Base-by-base conservation (phyloP, 345 rosid species). In the Sonneratia alba region DNA sequence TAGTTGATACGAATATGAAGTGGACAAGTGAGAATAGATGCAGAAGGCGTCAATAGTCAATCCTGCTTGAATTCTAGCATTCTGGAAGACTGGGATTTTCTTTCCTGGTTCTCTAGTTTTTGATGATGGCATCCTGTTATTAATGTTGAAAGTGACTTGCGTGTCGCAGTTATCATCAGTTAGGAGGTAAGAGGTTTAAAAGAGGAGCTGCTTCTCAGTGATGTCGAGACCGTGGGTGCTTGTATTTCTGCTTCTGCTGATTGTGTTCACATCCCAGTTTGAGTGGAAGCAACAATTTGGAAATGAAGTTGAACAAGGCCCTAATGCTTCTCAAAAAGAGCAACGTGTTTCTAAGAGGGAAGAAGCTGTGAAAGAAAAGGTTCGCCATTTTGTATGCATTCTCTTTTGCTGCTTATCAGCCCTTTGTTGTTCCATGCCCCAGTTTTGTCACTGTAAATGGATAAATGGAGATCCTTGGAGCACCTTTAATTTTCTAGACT, bases 251-350 rank as follows among this genome's bases (percentile, higher is more conserved):
- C 81, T 91, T 16, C 72, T 91, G 74, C 63, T 91, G 59, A 77
- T 91, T 45, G 85, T 89, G 42, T 77, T 86, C 59, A 89, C 90
- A 53, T 91, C 92, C 22, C 92, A 86, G 77, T 79, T 87, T 24
- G 95, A 91, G 80, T 89, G 95, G 95, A 87, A 87, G 75, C 89
- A 86, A 68, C 95, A 86, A 72, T 78, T 87, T 21, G 90, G 79
- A 27, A 79, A 75, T 77, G 97, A 91, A 66, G 77, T 71, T 74
- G 92, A 86, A 68, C 77, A 78, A 42, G 83, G 45, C 67, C 77
- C 80, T 2, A 74, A 62, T 72, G 65, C 70, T 70, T 76, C 86
- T 55, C 76, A 70, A 32, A 80, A 78, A 76, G 82, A 85, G n/a
- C 80, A 76, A 62, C 72, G 75, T 75, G 49, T 69, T 77, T 80